Conservation (phyloP, 2,329 filamentous ascomycete species). For the Niveomyces coronatus region DNA sequence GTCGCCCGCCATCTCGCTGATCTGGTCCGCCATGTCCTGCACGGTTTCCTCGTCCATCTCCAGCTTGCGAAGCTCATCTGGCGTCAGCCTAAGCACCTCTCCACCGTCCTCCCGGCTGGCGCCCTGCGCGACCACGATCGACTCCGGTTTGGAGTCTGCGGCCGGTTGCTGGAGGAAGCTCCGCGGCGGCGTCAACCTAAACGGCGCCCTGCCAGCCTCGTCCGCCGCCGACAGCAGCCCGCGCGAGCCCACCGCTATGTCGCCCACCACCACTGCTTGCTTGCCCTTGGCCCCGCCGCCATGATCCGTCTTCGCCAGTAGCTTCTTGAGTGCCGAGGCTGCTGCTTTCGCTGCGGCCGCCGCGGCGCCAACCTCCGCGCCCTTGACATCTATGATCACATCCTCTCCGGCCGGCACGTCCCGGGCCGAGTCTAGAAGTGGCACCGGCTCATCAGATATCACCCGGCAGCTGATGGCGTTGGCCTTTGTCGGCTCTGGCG, state of each 20-base stretch:
- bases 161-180: slow-evolving; percentile 24
- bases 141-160: slow-evolving; percentile 22
- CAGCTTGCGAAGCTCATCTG: slow-evolving; percentile 57
- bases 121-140: slow-evolving; percentile 34
- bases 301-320: slow-evolving; percentile 4
- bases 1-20: slow-evolving; percentile 59
- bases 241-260: slow-evolving; percentile 41
- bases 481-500: slow-evolving; percentile 65
- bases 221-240: slow-evolving; percentile 35
- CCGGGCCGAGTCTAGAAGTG: background rate
- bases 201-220: slow-evolving; percentile 36
- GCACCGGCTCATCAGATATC: slow-evolving; percentile 38
- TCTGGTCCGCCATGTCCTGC: slow-evolving; percentile 55
- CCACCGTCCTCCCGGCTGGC: slow-evolving; percentile 48
- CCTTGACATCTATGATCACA: slow-evolving; percentile 14
- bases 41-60: slow-evolving; percentile 57
- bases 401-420: slow-evolving; percentile 32
- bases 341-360: slow-evolving; percentile 1
- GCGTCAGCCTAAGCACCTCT: slow-evolving; percentile 47
- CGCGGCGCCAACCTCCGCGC: slow-evolving; percentile 3
- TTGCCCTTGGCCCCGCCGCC: slow-evolving; percentile 21
- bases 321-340: slow-evolving; percentile 7
- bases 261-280: slow-evolving; percentile 40
- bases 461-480: slow-evolving; percentile 68
- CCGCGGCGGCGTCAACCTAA: slow-evolving; percentile 35